These are phyloP conservation scores for Chamaecyparis obtusa DNA, from an alignment of 75 land plant species.

Conservation along the genomic window DNA sequence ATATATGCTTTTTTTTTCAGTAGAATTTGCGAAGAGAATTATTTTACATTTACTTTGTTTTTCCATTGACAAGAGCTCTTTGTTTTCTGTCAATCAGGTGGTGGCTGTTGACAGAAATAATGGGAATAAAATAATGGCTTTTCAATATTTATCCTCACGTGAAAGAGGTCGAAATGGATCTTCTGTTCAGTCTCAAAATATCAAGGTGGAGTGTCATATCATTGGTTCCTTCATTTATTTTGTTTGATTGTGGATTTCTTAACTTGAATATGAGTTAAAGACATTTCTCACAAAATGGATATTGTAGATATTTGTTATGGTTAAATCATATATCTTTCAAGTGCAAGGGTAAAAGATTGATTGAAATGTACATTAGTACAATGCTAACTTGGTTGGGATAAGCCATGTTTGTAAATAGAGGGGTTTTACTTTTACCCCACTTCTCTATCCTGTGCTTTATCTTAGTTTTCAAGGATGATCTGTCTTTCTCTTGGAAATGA, in stretches of 20 bases:
- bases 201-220: conserved; percentile 54
- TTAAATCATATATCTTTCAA: neutral
- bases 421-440: neutral
- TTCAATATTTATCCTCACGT: conserved; percentile 84
- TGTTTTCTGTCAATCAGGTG: conserved; percentile 40
- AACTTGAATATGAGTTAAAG: neutral
- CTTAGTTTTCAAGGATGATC: neutral
- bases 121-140: conserved; percentile 69
- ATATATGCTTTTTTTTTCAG: neutral
- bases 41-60: neutral
- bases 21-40: neutral
- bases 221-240: neutral
- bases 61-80: neutral
- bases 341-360: neutral
- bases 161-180: conserved; percentile 83
- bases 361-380: neutral
- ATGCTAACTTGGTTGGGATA: neutral
- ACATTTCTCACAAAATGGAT: neutral
- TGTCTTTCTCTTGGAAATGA: neutral
- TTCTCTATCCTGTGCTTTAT: neutral
- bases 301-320: neutral
- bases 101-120: conserved; percentile 88
- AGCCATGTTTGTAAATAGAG: neutral
- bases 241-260: neutral
- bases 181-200: conserved; percentile 38